phyloP scores from a whole-genome alignment of 2,329 filamentous ascomycete genomes.

The Exophiala phaeomuriformis region DNA sequence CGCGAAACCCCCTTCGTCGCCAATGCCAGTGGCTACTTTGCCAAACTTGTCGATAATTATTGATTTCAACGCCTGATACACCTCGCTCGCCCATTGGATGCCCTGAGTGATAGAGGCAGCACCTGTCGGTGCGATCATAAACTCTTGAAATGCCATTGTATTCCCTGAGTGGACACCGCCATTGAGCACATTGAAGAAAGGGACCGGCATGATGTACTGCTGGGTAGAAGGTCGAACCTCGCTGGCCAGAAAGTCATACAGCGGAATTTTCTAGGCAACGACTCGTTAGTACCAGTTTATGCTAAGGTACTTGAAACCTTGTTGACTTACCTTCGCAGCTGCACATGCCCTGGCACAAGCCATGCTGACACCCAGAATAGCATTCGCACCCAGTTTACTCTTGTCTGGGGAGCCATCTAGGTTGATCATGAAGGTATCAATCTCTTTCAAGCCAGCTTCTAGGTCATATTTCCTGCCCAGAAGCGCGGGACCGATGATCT shows the following conservation, averaged over 20 bases:
- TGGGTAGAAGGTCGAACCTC: slow-evolving; percentile 46
- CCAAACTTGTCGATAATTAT: slow-evolving; percentile 32
- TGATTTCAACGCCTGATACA: slow-evolving; percentile 32
- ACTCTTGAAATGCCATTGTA: slow-evolving; percentile 46
- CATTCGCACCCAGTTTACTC: slow-evolving; percentile 80
- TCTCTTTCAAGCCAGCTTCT: slow-evolving; percentile 45
- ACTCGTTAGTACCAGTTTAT: not conserved
- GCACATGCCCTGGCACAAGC: slow-evolving; percentile 60
- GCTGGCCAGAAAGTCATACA: slow-evolving; percentile 50
- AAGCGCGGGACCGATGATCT: slow-evolving; percentile 48
- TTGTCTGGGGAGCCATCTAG: slow-evolving; percentile 72
- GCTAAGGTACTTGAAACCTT: not conserved
- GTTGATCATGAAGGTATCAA: slow-evolving; percentile 48
- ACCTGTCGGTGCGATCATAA: slow-evolving; percentile 41
- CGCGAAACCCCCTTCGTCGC: slow-evolving; percentile 36
- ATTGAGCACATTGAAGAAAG: slow-evolving; percentile 54
- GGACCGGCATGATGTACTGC: slow-evolving; percentile 50
- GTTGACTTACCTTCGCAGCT: slow-evolving; percentile 40
- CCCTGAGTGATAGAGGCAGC: slow-evolving; percentile 24
- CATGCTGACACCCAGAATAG: slow-evolving; percentile 77
- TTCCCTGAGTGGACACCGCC: slow-evolving; percentile 39
- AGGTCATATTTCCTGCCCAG: slow-evolving; percentile 49
- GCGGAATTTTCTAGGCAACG: slow-evolving; percentile 37
- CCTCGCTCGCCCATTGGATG: slow-evolving; percentile 31
- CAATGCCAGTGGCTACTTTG: slow-evolving; percentile 30